phyloP scores from a whole-genome alignment of 305 asterid genomes.

The Lippia alba region DNA sequence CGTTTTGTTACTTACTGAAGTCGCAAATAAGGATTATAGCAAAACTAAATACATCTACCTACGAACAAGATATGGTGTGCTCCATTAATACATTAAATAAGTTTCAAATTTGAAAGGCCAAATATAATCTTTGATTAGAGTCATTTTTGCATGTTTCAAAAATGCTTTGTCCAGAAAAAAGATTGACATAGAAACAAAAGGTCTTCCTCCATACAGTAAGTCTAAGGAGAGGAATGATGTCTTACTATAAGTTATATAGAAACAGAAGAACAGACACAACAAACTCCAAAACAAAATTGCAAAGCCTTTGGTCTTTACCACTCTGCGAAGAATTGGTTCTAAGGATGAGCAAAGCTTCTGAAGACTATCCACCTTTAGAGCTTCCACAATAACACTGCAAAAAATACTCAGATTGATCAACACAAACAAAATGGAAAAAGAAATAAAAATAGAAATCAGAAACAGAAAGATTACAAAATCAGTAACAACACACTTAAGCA shows the following conservation, averaged over 20 bases:
- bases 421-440: neutral
- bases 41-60: neutral
- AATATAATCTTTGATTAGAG: constrained; percentile 6
- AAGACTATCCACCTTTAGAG: constrained; percentile 89
- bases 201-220: neutral
- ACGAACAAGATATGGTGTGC: neutral
- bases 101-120: neutral
- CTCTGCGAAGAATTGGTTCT: constrained; percentile 96
- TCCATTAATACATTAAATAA: neutral
- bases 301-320: constrained; percentile 58
- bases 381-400: constrained; percentile 95
- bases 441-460: constrained; percentile 9
- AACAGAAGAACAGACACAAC: constrained; percentile 11
- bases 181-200: constrained; percentile 6
- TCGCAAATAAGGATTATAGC: constrained; percentile 7
- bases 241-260: neutral
- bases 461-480: constrained; percentile 1
- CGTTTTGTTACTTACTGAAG: constrained; percentile 1
- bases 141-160: constrained; percentile 13
- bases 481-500: constrained; percentile 14
- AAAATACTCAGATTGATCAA: constrained; percentile 13
- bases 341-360: constrained; percentile 95
- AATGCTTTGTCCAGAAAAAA: constrained; percentile 4
- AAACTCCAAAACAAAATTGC: constrained; percentile 1
- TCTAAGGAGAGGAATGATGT: neutral